Evolutionary conservation across 2,329 filamentous ascomycete species (phyloP).

Genomic region (Fusarium chaquense): DNA sequence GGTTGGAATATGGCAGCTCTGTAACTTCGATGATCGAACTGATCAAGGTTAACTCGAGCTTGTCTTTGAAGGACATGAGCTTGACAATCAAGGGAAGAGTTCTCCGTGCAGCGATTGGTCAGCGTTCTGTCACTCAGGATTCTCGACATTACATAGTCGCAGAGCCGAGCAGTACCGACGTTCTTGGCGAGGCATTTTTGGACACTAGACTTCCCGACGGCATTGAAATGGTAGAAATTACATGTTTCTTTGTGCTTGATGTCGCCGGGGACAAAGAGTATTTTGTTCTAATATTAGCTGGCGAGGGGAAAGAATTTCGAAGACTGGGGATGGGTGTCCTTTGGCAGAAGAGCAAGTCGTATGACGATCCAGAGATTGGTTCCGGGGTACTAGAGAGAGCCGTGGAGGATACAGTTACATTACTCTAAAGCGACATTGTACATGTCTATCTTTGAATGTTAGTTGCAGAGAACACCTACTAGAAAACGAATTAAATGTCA

Average conservation of each 20-base stretch:
- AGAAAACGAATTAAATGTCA: too few relatives aligned
- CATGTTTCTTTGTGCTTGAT: background rate
- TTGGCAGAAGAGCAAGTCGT: background rate
- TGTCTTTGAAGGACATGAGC: rapidly evolving
- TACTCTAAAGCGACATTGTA: background rate
- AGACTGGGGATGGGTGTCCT: background rate
- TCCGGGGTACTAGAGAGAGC: background rate
- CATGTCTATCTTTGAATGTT: background rate
- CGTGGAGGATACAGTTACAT: background rate
- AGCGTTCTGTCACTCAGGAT: background rate
- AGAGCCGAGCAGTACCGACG: background rate
- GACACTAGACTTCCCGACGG: background rate
- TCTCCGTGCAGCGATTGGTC: background rate
- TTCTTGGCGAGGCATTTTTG: constrained; percentile 9
- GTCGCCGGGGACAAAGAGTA: rapidly evolving
- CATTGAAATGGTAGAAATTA: background rate
- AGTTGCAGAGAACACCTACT: too few relatives aligned
- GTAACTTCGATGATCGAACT: background rate
- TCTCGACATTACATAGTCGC: constrained; percentile 9
- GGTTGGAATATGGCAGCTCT: background rate
- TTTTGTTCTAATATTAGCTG: background rate
- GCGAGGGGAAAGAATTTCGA: background rate
- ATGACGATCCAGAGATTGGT: background rate
- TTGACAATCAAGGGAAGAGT: background rate
- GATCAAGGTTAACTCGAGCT: background rate